These are phyloP conservation scores for Plasmodium coatneyi DNA, from an alignment of 169 alveolate species.

Conservation along the genomic window DNA sequence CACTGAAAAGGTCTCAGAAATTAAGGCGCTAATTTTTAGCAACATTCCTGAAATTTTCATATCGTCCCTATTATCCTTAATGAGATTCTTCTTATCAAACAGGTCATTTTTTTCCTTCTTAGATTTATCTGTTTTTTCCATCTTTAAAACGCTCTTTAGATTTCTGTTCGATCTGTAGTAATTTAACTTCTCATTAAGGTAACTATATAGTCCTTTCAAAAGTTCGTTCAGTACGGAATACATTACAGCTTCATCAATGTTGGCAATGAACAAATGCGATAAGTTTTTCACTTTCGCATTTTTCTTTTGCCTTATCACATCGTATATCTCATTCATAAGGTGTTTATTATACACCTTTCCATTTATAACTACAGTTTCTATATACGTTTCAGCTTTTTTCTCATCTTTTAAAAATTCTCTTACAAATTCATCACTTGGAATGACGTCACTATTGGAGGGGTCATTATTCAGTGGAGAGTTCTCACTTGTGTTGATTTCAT, in stretches of 20 bases:
- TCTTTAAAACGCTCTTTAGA: background rate
- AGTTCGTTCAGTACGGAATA: slow-evolving; percentile 21
- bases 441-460: background rate
- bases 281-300: slow-evolving; percentile 20
- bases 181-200: slow-evolving; percentile 32
- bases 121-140: background rate
- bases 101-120: slow-evolving; percentile 7
- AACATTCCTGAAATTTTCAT: slow-evolving; percentile 17
- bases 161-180: background rate
- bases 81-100: slow-evolving; percentile 27
- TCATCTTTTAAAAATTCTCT: slow-evolving; percentile 10
- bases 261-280: slow-evolving; percentile 8
- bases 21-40: slow-evolving; percentile 21
- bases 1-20: slow-evolving; percentile 13
- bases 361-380: slow-evolving; percentile 35
- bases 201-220: slow-evolving; percentile 21
- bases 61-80: slow-evolving; percentile 5
- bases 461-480: background rate
- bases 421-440: slow-evolving; percentile 23
- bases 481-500: background rate
- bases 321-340: slow-evolving; percentile 25
- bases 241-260: slow-evolving; percentile 10
- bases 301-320: slow-evolving; percentile 39
- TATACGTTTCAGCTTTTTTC: background rate
- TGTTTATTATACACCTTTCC: slow-evolving; percentile 30